phyloP scores from a whole-genome alignment of 2,329 filamentous ascomycete species.

The Bretziella fagacearum region DNA sequence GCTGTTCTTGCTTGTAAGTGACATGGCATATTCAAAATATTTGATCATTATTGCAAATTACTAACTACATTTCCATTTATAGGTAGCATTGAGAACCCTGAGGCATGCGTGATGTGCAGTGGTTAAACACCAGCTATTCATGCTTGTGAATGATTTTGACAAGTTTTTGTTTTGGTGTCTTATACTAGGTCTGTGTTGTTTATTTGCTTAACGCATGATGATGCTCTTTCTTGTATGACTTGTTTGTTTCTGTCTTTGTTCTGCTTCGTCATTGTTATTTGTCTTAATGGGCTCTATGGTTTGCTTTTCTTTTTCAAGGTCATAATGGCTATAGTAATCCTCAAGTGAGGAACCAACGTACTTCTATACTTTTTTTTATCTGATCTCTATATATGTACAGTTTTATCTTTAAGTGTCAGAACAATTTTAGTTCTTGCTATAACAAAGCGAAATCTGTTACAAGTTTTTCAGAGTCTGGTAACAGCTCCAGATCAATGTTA shows the following conservation, averaged over 20 bases:
- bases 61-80: background rate
- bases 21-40: too few species aligned
- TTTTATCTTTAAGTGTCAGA: background rate
- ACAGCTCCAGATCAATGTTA: too few species aligned
- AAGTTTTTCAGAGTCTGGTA: too few species aligned
- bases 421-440: background rate
- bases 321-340: background rate
- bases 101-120: conserved; percentile 93
- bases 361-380: background rate
- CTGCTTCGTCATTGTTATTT: background rate
- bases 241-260: background rate
- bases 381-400: background rate
- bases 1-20: conserved; percentile 76
- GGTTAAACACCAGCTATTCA: conserved; percentile 36
- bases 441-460: too few species aligned
- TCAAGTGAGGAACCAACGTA: background rate
- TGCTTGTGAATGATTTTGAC: background rate
- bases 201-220: background rate
- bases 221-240: conserved; percentile 1
- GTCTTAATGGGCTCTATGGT: conserved; percentile 2
- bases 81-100: conserved; percentile 93
- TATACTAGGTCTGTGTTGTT: conserved; percentile 1
- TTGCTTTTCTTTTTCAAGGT: background rate
- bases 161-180: background rate
- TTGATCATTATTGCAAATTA: background rate